Percentiles rank a stretch among this genome's conserved stretches.
phyloP scores from a whole-genome alignment of 306 rosid genomes.

The Prunus davidiana region DNA sequence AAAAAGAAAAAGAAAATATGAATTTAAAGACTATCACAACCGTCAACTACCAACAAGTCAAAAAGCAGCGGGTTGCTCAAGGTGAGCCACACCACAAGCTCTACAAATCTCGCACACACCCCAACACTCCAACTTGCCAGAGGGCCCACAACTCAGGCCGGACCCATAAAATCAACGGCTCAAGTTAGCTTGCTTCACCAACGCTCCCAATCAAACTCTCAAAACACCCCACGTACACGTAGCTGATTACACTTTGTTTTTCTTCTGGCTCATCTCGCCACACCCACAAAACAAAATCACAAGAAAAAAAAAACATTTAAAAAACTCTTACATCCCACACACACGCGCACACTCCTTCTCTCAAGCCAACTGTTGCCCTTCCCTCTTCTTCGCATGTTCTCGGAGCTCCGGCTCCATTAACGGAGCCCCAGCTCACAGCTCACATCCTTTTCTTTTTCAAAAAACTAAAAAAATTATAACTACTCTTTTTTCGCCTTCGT shows the following conservation, averaged over 20 bases:
- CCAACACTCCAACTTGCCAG: neutral
- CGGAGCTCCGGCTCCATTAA: constrained; percentile 76
- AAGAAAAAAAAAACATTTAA: neutral
- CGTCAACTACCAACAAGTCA: constrained; percentile 2
- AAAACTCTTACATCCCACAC: neutral
- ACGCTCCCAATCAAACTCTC: neutral
- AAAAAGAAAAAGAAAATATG: too few relatives aligned
- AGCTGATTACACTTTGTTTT: neutral
- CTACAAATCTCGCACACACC: neutral
- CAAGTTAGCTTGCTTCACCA: neutral
- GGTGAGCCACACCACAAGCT: constrained; percentile 1
- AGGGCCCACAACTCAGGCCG: neutral
- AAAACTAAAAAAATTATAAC: neutral
- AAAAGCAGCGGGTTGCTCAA: neutral
- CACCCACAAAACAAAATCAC: neutral
- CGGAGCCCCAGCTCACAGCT: constrained; percentile 60
- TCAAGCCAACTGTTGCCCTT: constrained; percentile 19
- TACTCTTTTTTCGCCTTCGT: neutral
- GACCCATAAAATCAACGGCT: neutral
- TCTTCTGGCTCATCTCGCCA: neutral
- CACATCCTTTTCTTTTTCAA: neutral
- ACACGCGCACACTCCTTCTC: constrained; percentile 3
- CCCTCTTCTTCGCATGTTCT: constrained; percentile 41
- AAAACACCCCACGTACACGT: neutral
- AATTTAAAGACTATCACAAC: neutral